Conservation (phyloP, 495 filamentous ascomycete genomes). For the Annulohypoxylon stygium region DNA sequence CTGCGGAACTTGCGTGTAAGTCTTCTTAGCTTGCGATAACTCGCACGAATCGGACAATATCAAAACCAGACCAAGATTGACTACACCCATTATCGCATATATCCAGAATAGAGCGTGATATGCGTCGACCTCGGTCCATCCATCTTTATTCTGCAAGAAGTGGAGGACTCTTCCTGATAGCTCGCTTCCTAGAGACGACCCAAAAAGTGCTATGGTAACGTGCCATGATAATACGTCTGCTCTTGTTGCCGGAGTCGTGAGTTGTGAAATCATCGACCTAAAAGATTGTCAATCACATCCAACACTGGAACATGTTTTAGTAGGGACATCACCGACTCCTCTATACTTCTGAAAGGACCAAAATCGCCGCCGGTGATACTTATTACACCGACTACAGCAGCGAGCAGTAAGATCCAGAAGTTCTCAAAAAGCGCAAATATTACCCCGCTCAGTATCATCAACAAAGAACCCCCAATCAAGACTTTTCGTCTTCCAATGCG, state of each 20-base stretch:
- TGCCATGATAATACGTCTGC: slow-evolving; percentile 89
- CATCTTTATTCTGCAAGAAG: slow-evolving; percentile 59
- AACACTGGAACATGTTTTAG: not conserved
- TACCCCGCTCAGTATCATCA: slow-evolving; percentile 77
- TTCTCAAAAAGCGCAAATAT: slow-evolving; percentile 76
- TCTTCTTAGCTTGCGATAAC: slow-evolving; percentile 51
- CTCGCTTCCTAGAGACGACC: slow-evolving; percentile 74
- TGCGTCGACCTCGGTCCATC: slow-evolving; percentile 69
- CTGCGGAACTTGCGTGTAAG: slow-evolving; percentile 62
- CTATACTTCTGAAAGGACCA: slow-evolving; percentile 85
- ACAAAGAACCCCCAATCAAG: slow-evolving; percentile 73
- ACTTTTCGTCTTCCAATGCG: slow-evolving; percentile 75
- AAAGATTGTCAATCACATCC: slow-evolving; percentile 18
- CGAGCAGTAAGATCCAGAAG: slow-evolving; percentile 80
- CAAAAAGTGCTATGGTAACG: slow-evolving; percentile 67
- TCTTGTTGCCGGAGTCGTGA: slow-evolving; percentile 70
- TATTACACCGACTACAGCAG: slow-evolving; percentile 84
- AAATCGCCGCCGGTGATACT: slow-evolving; percentile 86
- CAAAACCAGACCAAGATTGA: slow-evolving; percentile 74
- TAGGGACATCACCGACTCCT: slow-evolving; percentile 64
- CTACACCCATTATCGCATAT: slow-evolving; percentile 74
- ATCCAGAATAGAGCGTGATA: slow-evolving; percentile 78
- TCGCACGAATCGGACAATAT: slow-evolving; percentile 73
- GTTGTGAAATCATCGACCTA: slow-evolving; percentile 76
- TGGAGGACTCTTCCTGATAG: slow-evolving; percentile 74